phyloP scores from a whole-genome alignment of 106 monocot genomes.

The Posidonia australis region DNA sequence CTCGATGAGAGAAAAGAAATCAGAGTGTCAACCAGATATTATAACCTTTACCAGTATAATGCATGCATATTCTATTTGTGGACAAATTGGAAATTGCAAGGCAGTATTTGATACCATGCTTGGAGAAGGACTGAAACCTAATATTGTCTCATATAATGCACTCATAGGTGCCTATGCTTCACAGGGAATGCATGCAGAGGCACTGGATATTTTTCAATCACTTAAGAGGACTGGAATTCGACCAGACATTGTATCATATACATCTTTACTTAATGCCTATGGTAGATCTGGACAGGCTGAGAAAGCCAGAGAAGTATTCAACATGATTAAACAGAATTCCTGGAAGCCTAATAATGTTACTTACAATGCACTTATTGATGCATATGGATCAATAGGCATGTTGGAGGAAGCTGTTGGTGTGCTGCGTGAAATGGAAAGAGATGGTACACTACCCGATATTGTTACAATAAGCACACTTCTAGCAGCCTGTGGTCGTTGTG shows the following conservation, averaged over 20 bases:
- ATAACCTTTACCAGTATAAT: constrained; percentile 83
- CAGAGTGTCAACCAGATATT: constrained; percentile 59
- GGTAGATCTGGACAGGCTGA: constrained; percentile 71
- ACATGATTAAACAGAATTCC: constrained; percentile 49
- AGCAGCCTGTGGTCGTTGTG: constrained; percentile 67
- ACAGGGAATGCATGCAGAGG: constrained; percentile 75
- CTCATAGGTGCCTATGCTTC: constrained; percentile 88
- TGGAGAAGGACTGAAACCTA: constrained; percentile 85
- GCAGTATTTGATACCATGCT: constrained; percentile 86
- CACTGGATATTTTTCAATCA: constrained; percentile 50
- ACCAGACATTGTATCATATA: constrained; percentile 93
- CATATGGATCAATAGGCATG: constrained; percentile 82
- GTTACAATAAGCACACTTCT: constrained; percentile 95
- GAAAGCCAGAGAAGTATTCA: constrained; percentile 65
- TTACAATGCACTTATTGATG: constrained; percentile 96
- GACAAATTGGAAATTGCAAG: constrained; percentile 81
- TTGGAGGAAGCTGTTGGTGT: constrained; percentile 56
- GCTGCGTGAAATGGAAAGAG: constrained; percentile 45
- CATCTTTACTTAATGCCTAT: constrained; percentile 87
- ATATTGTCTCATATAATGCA: constrained; percentile 76
- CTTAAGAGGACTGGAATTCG: constrained; percentile 35
- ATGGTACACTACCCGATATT: constrained; percentile 59
- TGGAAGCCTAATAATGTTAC: constrained; percentile 68
- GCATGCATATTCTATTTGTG: constrained; percentile 77
- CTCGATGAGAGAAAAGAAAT: constrained; percentile 54